A percentile compares a stretch with the other conserved stretches of the same genome.
Evolutionary conservation across 140 eudicot species (phyloP).

Genomic region (Erigeron philadelphicus): DNA sequence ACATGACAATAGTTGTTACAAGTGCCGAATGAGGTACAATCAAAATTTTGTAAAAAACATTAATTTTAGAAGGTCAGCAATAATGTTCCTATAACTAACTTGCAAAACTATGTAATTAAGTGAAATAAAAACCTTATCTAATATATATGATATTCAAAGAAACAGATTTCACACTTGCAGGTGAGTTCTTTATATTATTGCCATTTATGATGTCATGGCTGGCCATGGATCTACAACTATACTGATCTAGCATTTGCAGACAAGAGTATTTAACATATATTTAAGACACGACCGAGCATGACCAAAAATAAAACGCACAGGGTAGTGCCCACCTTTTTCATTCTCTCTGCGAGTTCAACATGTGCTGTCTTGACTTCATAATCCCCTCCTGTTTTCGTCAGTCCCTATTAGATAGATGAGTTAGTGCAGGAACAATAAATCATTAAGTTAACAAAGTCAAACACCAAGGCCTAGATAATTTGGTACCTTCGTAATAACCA

Average conservation of each 20-base stretch:
- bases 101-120: neutral
- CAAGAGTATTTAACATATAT: neutral
- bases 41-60: neutral
- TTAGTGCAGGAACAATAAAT: constrained; percentile 17
- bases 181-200: neutral
- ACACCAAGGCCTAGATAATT: neutral
- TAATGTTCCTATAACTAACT: neutral
- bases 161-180: constrained; percentile 4
- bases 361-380: constrained; percentile 96
- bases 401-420: constrained; percentile 46
- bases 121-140: neutral
- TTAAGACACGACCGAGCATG: neutral
- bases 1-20: neutral
- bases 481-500: constrained; percentile 90
- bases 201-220: neutral
- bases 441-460: too few relatives aligned
- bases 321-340: constrained; percentile 70
- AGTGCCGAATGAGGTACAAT: neutral
- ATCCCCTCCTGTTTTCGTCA: constrained; percentile 91
- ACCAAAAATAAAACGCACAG: constrained; percentile 12
- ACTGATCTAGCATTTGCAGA: neutral
- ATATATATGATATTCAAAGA: neutral
- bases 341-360: constrained; percentile 97
- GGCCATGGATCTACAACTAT: neutral
- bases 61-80: neutral